Conservation (phyloP, 495 filamentous ascomycete genomes). For the Ascobolus immersus region DNA sequence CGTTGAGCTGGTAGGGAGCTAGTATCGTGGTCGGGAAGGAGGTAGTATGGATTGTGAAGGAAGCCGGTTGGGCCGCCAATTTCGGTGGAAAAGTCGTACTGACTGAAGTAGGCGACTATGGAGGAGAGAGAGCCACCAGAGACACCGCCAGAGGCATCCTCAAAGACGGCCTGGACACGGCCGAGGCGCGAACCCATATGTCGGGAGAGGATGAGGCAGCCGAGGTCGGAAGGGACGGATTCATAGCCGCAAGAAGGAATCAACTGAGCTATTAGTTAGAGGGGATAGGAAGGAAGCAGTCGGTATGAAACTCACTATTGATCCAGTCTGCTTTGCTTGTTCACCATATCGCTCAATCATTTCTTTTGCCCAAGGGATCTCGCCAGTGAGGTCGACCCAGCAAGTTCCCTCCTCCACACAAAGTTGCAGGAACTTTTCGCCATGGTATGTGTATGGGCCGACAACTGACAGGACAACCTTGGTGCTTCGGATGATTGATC, state of each 20-base stretch:
- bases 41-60: neutral
- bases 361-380: neutral
- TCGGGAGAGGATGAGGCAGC: neutral
- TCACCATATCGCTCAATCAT: neutral
- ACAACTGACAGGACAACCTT: neutral
- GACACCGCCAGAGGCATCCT: neutral
- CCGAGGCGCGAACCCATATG: neutral
- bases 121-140: constrained; percentile 1
- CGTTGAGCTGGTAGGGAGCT: neutral
- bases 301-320: neutral
- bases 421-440: neutral
- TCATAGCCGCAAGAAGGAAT: neutral
- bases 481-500: neutral
- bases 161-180: neutral
- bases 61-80: neutral
- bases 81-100: neutral
- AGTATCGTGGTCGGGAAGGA: neutral
- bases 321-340: neutral
- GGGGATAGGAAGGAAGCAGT: neutral
- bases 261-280: neutral
- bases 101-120: neutral
- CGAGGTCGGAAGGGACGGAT: neutral
- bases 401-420: neutral
- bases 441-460: constrained; percentile 1
- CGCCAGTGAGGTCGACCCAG: neutral